Conservation (phyloP, 768 basidiomycete genomes). For the Mycena venus region DNA sequence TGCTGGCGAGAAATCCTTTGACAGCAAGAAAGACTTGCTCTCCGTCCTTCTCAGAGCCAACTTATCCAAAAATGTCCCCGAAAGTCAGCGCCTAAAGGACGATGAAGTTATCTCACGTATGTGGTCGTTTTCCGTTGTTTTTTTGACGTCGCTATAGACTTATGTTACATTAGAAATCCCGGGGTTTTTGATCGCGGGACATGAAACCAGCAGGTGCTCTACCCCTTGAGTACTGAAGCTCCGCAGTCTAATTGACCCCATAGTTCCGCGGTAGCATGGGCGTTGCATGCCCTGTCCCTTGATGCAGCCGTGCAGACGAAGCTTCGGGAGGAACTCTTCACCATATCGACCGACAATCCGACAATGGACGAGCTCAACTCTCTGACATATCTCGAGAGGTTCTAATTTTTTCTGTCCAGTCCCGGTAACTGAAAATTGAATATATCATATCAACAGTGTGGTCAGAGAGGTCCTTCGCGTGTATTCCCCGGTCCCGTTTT, state of each 20-base stretch:
- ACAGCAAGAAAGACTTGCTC: conserved; percentile 58
- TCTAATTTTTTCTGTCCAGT: too few relatives aligned
- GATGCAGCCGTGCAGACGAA: conserved; percentile 54
- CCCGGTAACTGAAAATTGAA: too few relatives aligned
- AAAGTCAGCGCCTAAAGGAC: conserved; percentile 58
- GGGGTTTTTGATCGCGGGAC: conserved; percentile 56
- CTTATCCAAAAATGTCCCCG: conserved; percentile 60
- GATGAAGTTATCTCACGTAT: conserved; percentile 55
- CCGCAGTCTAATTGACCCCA: background rate
- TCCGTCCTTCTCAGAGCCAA: conserved; percentile 64
- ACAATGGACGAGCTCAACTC: conserved; percentile 59
- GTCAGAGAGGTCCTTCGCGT: conserved; percentile 72
- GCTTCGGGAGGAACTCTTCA: conserved; percentile 59
- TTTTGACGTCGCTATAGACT: background rate
- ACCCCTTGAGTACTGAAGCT: background rate
- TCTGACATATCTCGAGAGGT: conserved; percentile 53
- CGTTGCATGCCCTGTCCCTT: conserved; percentile 54
- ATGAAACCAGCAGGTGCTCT: conserved; percentile 16
- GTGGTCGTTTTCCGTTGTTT: background rate
- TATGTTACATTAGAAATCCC: conserved; percentile 35
- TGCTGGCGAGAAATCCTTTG: conserved; percentile 24
- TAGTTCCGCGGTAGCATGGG: conserved; percentile 49
- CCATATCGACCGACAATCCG: conserved; percentile 49
- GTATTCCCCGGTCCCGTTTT: conserved; percentile 63
- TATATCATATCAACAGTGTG: too few relatives aligned